Base-by-base conservation (phyloP, 192 early-diverging fungal species). In the Entomortierella beljakovae region DNA sequence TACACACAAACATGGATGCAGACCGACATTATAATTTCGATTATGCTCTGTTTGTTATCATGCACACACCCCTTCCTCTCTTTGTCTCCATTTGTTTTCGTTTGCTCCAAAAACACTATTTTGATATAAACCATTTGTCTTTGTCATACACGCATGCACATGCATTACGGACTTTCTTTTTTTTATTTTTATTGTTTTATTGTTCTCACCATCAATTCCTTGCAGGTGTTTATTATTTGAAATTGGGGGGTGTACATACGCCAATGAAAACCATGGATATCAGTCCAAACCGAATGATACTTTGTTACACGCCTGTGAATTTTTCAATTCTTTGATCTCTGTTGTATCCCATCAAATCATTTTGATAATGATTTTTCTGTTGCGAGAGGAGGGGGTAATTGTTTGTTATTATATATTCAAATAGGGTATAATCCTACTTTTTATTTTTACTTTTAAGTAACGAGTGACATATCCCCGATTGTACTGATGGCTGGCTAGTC, bases 131-230 rank as follows among this genome's bases (percentile, higher is more conserved):
- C 61, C 51, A 22, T 6, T 51, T 22, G 53, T 57, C 69, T 71
- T 71, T 71, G 69, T 71, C 69, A 71, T 71, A 71, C 69, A 71
- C 53, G 59, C 60, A 71, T 61, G 32, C 20, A 57, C 53, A 57
- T 54, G 52, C 52, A 66, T 56, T 32, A 32, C 52, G 9, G 25
- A 31, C 38, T 43, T 22, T 2, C 49, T 23, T 32, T 35, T n/a
- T 57, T n/a, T 62, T 32, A 16, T 8, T 48, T 33, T 50, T 43
- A 6, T 53, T 53, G 16, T 53, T 15, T 23, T 48, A 15, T 49
- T 57, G 35, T 67, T 48, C 40, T 29, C 54, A 57, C 43, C 48
- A 33, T n/a, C 29, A 10, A 1, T 49, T 34, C 28, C 48, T 35
- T 49, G 9, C 33, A 34, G 48, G n/a, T 8, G 20, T 6, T 3